Base-by-base conservation (phyloP, 768 basidiomycete species). In the Dentipellis sp. region DNA sequence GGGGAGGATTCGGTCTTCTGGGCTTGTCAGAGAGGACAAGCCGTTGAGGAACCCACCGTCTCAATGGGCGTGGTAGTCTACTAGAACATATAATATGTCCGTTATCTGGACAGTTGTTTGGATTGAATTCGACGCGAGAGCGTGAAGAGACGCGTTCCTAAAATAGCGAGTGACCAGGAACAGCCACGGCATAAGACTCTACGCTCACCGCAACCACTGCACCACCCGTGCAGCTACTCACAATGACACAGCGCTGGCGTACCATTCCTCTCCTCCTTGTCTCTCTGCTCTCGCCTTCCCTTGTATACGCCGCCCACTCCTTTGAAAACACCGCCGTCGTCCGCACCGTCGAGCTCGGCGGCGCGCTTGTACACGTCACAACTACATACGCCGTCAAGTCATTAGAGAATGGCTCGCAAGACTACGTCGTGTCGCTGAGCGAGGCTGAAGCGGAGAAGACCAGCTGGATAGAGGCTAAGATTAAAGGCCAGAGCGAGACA, bases 281-380 rank as follows among this genome's bases (percentile, higher is more conserved):
- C 51, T 60, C 67, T 56, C 63, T 80, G 10, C 65, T 82, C 12
- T 65, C 71, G 52, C 68, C 73, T 39, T 67, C 74, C 23, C 66
- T 74, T 22, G 66, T 71, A 35, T 69, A 73, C 35, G 74, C 74
- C 4, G 67, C 70, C 59, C 73, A 74, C 63, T 78, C 83, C 1
- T 91, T 91, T 71, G 90, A 91, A 78, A 93, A 93, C 63, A 91
- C 88, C 19, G 90, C 87, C 59, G 79, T 98, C 58, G 89, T 94
- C 35, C 86, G 92, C 64, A 84, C 88, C 5, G 76, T 93, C 57
- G 94, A 97, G 64, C 87, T 97, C 21, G 92, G 88, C 37, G 94
- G 94, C 52, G 78, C 94, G 17, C 78, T 91, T 21, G 87, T 92
- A 55, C 85, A 88, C 74, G 82, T 94, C 75, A 89, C 84, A 54